These are phyloP conservation scores for Apiospora malaysiana DNA, from an alignment of 2,329 filamentous ascomycete species.

Conservation along the genomic window DNA sequence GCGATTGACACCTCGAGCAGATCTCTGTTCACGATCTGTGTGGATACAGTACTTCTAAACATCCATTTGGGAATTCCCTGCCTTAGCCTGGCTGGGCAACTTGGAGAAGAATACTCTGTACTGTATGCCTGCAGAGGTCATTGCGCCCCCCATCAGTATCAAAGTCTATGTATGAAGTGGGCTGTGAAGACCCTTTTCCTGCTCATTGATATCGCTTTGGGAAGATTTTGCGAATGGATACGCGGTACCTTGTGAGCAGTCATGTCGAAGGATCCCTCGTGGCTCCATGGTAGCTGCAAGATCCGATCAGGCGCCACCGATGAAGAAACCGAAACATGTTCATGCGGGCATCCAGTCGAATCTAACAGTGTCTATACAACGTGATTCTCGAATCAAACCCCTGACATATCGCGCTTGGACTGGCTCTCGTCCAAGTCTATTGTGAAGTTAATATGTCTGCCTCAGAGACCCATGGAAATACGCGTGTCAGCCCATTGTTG, in stretches of 20 bases:
- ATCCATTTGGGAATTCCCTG: background rate
- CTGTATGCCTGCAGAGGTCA: background rate
- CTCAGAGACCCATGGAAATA: background rate
- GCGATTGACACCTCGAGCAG: background rate
- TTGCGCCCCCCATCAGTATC: background rate
- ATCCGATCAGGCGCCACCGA: constrained; percentile 18
- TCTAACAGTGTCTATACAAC: background rate
- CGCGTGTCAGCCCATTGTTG: constrained; percentile 6
- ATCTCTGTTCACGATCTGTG: background rate
- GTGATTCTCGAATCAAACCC: background rate
- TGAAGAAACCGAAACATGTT: constrained; percentile 17
- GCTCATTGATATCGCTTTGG: constrained; percentile 18
- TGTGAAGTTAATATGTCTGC: background rate
- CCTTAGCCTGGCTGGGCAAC: background rate
- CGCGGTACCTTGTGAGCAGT: constrained; percentile 15
- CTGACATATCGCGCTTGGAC: constrained; percentile 2
- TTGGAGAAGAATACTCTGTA: background rate
- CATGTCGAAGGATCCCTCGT: background rate
- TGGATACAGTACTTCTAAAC: background rate
- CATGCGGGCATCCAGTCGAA: constrained; percentile 8
- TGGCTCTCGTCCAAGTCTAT: background rate
- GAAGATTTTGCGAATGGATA: constrained; percentile 19
- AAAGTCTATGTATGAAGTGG: background rate
- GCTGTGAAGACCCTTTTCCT: background rate
- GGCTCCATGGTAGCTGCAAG: constrained; percentile 16